Evolutionary conservation across 305 asterid species (phyloP), one percentile per base, ranked within the genome.

Genomic region (Rubia balearica): DNA sequence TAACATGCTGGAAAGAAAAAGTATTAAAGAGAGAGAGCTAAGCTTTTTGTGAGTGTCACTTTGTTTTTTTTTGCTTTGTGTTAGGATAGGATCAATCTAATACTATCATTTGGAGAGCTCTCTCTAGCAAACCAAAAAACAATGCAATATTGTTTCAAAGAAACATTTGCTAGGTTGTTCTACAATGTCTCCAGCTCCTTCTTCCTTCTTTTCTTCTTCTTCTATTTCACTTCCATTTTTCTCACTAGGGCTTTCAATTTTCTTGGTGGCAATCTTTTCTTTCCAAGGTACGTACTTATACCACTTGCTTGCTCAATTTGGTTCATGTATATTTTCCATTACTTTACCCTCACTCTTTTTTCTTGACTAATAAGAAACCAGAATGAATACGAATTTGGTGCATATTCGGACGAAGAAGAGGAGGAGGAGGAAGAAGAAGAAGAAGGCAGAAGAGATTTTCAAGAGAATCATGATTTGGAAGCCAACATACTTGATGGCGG

Each of bases 201-300:
- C 78, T 82, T 82, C 42, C 96, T 93, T 42, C 84, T 93, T 80
- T 73, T 85, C 81, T 64, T 90, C 82, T 86, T 90, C 87, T 84
- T 89, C 81, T 88, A 93, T 65, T 65, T 89, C 88, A 82, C 92
- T 67, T 87, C 93, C 83, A 82, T 90, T 71, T 80, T 87, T 13
- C 94, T 93, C 61, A 79, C 88, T 72, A 85, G 83, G 67, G 63
- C 89, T 71, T 87, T 93, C 86, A 73, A 73, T 75, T 86, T 89
- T 79, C 79, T 90, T 64, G 98, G 97, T 38, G 98, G 90, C 79
- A 86, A 85, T 70, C 90, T 89, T 9, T 88, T 88, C 62, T 76
- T 82, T 75, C 87, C 78, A 73, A 87, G 97, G 98, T 88, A 72
- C 13, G 1, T 60, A 5, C 14, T 40, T 51, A 0, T 51, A n/a